These are phyloP conservation scores for Hura crepitans DNA, from an alignment of 441 rosid genomes.

Conservation along the genomic window DNA sequence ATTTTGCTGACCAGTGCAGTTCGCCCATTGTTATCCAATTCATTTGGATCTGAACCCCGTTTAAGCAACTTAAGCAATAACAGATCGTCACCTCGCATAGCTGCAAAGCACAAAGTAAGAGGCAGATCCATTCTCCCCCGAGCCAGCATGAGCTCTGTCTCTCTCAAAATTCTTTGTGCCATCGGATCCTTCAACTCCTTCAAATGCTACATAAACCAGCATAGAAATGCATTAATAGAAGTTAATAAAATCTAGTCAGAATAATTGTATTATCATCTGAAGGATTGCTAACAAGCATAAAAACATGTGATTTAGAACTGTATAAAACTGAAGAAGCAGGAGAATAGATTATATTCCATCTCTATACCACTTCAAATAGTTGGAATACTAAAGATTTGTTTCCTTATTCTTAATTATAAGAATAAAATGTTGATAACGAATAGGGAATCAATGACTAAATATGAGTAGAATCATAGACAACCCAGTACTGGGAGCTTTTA, in stretches of 20 bases:
- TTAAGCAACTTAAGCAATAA: slow-evolving; percentile 65
- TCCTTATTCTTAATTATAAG: slow-evolving; percentile 1
- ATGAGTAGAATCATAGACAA: background rate
- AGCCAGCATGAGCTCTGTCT: slow-evolving; percentile 68
- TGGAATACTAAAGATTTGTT: background rate
- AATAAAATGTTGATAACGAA: background rate
- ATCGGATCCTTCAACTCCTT: slow-evolving; percentile 51
- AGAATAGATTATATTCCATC: background rate
- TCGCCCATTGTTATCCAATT: slow-evolving; percentile 55
- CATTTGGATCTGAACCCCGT: slow-evolving; percentile 72
- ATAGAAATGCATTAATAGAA: background rate
- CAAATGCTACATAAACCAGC: slow-evolving; percentile 53
- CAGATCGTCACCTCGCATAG: slow-evolving; percentile 70
- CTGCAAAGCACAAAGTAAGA: slow-evolving; percentile 68
- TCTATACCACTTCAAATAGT: background rate
- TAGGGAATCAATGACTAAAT: background rate
- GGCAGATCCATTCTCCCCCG: slow-evolving; percentile 75
- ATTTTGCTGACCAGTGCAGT: slow-evolving; percentile 53
- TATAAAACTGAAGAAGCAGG: background rate
- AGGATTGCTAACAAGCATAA: background rate
- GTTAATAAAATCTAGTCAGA: background rate
- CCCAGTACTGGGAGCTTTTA: background rate
- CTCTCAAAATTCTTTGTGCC: slow-evolving; percentile 50
- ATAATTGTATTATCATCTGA: background rate
- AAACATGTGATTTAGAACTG: background rate